A percentile compares a stretch with the other conserved stretches of the same genome.
Evolutionary conservation across 306 rosid species (phyloP).

Genomic region (Cercis canadensis): DNA sequence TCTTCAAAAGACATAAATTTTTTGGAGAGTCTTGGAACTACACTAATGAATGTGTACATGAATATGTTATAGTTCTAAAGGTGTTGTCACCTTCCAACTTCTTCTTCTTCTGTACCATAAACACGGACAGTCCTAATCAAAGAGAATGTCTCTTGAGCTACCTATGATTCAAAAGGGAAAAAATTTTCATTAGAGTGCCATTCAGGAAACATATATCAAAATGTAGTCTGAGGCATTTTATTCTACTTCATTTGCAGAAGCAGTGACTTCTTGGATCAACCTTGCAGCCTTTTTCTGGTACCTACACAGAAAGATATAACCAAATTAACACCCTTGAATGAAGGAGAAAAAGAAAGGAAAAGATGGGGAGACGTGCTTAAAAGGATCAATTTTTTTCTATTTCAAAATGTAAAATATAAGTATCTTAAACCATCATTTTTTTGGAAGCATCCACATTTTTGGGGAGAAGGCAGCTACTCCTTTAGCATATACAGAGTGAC

Average conservation of each 20-base stretch:
- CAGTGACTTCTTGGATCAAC: slow-evolving; percentile 83
- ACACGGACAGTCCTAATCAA: slow-evolving; percentile 93
- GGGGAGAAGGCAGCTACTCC: slow-evolving; percentile 4
- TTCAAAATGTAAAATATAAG: slow-evolving; percentile 3
- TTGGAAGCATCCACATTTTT: slow-evolving; percentile 10
- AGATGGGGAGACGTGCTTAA: not conserved
- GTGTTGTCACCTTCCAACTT: slow-evolving; percentile 73
- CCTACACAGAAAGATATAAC: slow-evolving; percentile 48
- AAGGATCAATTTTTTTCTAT: slow-evolving; percentile 6
- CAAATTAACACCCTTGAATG: slow-evolving; percentile 27
- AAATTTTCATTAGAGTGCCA: slow-evolving; percentile 13
- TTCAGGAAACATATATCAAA: slow-evolving; percentile 16
- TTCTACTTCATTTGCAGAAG: slow-evolving; percentile 90
- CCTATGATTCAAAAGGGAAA: slow-evolving; percentile 52
- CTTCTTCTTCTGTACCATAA: slow-evolving; percentile 88
- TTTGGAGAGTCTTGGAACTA: not conserved
- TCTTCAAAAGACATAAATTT: not conserved
- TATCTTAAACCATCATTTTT: slow-evolving; percentile 21
- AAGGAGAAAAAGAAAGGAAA: slow-evolving; percentile 10
- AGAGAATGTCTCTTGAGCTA: slow-evolving; percentile 95
- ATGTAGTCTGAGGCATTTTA: slow-evolving; percentile 30
- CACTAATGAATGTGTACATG: slow-evolving; percentile 10
- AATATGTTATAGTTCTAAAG: slow-evolving; percentile 15
- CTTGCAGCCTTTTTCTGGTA: slow-evolving; percentile 94
- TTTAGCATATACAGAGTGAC: slow-evolving; percentile 26